Base-by-base conservation (phyloP, 805 yeast species). In the Blastobotrys peoriensis region DNA sequence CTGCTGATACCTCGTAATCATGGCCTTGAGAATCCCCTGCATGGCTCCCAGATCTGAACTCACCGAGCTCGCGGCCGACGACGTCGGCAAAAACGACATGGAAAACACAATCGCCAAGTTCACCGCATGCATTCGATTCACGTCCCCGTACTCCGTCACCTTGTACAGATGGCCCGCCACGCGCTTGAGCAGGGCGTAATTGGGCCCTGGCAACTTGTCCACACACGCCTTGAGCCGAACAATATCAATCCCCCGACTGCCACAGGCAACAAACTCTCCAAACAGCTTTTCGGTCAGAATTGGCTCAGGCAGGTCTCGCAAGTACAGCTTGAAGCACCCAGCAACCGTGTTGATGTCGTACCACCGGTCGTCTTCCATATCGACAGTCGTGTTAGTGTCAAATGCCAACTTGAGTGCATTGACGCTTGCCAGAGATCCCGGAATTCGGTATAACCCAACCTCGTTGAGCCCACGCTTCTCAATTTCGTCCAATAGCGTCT, bases 401-500 rank as follows among this genome's bases (percentile, higher is more conserved):
- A 79, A 78, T 10, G 78, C 76, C 28, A 64, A 66, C 54, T 74
- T 76, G 48, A 78, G 62, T 3, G 72, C 65, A 41, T 76, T 74
- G 37, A 78, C 76, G 40, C 78, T 73, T 5, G 79, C 80, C 33
- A 76, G 69, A 5, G 83, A 77, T 3, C 83, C 84, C 1, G 83
- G 78, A 27, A 78, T 70, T 61, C 98, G 78, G 62, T 91, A 91
- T 10, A 91, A 70, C 15, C 98, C 98, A 43, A 86, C 85, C 59
- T 89, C 97, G 53, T 86, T 88, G 22, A 91, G 61, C 0, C 98
- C 96, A 43, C 89, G 76, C n/a, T 70, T 65, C 62, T 91, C 98
- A 51, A 91, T 84, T 53, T 83, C 93, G 38, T 72, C 72, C 53
- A 88, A 70, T 36, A 91, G 65, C 45, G 73, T 72, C 28, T 73